Evolutionary conservation across 73 alveolate genomes (phyloP), one percentile per base, ranked within the genome.

Genomic region (Uronychia setigera): DNA sequence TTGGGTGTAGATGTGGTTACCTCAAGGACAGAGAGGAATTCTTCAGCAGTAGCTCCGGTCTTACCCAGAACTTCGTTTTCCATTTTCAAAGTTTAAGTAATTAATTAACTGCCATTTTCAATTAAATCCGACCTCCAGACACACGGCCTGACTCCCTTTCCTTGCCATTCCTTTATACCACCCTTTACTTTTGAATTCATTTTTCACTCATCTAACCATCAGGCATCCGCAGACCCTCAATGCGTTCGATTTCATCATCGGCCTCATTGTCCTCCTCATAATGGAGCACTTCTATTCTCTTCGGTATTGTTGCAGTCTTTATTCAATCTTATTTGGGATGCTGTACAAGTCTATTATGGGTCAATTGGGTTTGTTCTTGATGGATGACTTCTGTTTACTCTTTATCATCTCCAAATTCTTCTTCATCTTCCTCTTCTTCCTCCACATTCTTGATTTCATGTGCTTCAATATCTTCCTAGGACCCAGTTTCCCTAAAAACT

Each of bases 1-100:
- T 46, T 46, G 67, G 67, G 67, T 11, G n/a, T 5, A 19, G 19
- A 46, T 11, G 67, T 11, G 67, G n/a, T 46, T 46, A 46, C 67
- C 67, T 46, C 67, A 46, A 46, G 67, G n/a, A 46, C 67, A 46
- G 67, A 46, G 67, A 46, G 67, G 67, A 46, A 46, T 19, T 46
- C 67, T 19, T 46, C 67, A 46, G 67, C 67, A 46, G 67, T 46
- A 19, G 67, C 67, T 46, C 67, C 67, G 67, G 5, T 46, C 19
- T 46, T 46, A 19, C 67, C 67, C 19, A 46, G 67, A 5, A 19
- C 19, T 46, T 46, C 67, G 67, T 5, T 11, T 19, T 46, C 67
- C 67, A 46, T 46, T 46, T 19, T 46, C n/a, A n/a, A n/a, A 46
- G 67, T 46, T 46, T 46, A 46, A 46, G n/a, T n/a, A 46, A 46